These are phyloP conservation scores for Eremothecium gossypii DNA, from an alignment of 1,139 yeast species.

Conservation along the genomic window DNA sequence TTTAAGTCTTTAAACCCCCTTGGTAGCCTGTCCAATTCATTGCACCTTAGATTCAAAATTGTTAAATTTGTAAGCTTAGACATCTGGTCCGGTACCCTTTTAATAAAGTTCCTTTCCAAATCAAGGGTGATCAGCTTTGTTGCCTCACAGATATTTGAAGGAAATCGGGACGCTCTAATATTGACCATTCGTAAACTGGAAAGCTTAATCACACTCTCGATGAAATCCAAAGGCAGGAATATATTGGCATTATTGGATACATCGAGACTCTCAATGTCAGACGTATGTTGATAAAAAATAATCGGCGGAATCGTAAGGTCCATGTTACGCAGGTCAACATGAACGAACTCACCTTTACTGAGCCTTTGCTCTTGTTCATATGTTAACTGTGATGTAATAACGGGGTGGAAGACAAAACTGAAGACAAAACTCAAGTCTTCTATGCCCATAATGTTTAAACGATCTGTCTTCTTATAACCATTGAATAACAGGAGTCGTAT, in stretches of 20 bases:
- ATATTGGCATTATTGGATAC: conserved; percentile 85
- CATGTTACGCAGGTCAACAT: conserved; percentile 66
- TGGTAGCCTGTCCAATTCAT: conserved; percentile 63
- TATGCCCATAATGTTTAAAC: conserved; percentile 69
- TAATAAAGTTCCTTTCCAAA: conserved; percentile 68
- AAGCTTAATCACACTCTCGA: conserved; percentile 71
- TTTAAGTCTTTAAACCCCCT: conserved; percentile 46
- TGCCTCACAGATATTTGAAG: conserved; percentile 63
- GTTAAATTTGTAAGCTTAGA: conserved; percentile 47
- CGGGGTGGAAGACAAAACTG: conserved; percentile 71
- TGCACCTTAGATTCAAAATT: conserved; percentile 56
- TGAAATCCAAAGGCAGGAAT: conserved; percentile 72
- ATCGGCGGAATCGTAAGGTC: conserved; percentile 81
- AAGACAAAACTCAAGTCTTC: conserved; percentile 82
- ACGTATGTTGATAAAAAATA: conserved; percentile 69
- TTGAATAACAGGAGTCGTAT: conserved; percentile 61
- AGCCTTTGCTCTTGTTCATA: conserved; percentile 57
- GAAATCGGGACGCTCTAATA: conserved; percentile 68
- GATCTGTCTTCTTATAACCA: conserved; percentile 74
- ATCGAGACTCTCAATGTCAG: conserved; percentile 73
- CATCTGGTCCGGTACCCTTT: conserved; percentile 50
- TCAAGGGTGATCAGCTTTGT: conserved; percentile 60
- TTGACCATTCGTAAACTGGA: conserved; percentile 58
- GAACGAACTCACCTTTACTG: conserved; percentile 53
- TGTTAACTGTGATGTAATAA: conserved; percentile 58